Evolutionary conservation across 1,284 basidiomycete genomes (phyloP), one percentile per base, ranked within the genome.

Genomic region (Sanghuangporus baumii): DNA sequence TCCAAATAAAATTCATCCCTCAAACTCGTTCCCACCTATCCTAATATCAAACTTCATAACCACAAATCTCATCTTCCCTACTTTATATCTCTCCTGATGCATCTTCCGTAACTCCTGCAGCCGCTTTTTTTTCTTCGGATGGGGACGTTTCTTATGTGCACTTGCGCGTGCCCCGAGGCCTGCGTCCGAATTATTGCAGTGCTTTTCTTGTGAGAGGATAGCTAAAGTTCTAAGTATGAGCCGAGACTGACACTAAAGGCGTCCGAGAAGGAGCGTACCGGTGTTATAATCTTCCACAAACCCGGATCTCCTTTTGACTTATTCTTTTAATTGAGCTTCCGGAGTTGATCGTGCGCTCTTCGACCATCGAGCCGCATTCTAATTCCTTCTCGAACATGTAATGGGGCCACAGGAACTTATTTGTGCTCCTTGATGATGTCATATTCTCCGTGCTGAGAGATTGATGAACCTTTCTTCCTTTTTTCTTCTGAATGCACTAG

Each of bases 251-350:
- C 11, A 57, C 18, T 11, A 41, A 40, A 40, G 40, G 41, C 7
- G 38, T 56, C 43, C 46, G 46, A 31, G 18, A 52, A 16, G 5
- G 41, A 46, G 71, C 78, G 61, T 64, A 87, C 91, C 91, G 20
- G 93, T 96, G 70, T 96, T 96, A 73, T 81, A 96, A 96, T 95
- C 94, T 73, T 96, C 94, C 8, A 85, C 80, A 68, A 86, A 94
- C 20, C 80, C 78, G 5, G 84, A 95, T 68, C 93, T 88, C 68
- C 93, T 94, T 75, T 87, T 88, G 65, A 84, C 87, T 68, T 89
- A 88, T 46, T 94, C 90, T n/a, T n/a, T n/a, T n/a, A n/a, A 71
- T 92, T 94, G 94, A 77, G 1, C 86, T 88, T 74, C 95, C 94
- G 0, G 92, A 91, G 72, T 96, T 96, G 68, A 93, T 79, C 73